These are phyloP conservation scores for Thecamonas trahens DNA, from an alignment of 78 protist genomes.

Conservation along the genomic window DNA sequence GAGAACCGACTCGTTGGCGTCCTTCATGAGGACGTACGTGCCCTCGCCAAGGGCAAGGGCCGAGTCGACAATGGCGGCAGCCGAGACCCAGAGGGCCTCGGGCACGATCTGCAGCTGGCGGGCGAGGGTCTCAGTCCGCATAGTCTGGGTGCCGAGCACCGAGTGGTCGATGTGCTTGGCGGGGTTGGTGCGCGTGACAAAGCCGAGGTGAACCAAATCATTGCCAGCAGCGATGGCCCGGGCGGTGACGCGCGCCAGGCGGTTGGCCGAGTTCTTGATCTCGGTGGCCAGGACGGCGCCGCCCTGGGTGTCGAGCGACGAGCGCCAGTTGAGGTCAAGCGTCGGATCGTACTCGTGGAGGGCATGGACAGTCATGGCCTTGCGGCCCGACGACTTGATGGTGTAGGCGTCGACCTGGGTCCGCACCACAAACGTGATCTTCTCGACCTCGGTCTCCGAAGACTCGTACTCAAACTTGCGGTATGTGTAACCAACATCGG, in stretches of 20 bases:
- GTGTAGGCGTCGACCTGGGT: conserved; percentile 18
- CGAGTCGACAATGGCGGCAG: background rate
- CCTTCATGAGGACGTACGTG: conserved; percentile 61
- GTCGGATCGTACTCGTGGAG: conserved; percentile 39
- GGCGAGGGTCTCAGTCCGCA: conserved; percentile 47
- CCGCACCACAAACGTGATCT: conserved; percentile 1
- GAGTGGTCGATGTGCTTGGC: conserved; percentile 4
- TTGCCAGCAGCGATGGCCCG: conserved; percentile 34
- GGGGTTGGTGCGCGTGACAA: conserved; percentile 25
- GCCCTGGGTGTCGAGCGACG: conserved; percentile 45
- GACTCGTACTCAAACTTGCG: conserved; percentile 27
- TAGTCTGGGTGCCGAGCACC: conserved; percentile 49
- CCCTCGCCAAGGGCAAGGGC: conserved; percentile 32
- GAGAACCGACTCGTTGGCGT: conserved; percentile 53
- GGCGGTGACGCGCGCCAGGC: conserved; percentile 38
- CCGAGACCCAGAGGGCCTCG: conserved; percentile 49
- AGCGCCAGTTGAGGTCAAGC: conserved; percentile 10
- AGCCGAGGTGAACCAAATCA: conserved; percentile 52
- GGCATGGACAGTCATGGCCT: conserved; percentile 22
- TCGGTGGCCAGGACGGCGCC: conserved; percentile 75
- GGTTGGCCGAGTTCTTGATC: conserved; percentile 64
- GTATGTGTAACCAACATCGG: conserved; percentile 54
- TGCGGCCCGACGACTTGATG: background rate
- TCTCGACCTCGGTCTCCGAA: background rate
- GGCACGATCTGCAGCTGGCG: conserved; percentile 52